Percentiles rank a stretch among this genome's conserved stretches.
These are phyloP conservation scores for Fusarium annulatum DNA, from an alignment of 2,329 filamentous ascomycete species.

Conservation along the genomic window DNA sequence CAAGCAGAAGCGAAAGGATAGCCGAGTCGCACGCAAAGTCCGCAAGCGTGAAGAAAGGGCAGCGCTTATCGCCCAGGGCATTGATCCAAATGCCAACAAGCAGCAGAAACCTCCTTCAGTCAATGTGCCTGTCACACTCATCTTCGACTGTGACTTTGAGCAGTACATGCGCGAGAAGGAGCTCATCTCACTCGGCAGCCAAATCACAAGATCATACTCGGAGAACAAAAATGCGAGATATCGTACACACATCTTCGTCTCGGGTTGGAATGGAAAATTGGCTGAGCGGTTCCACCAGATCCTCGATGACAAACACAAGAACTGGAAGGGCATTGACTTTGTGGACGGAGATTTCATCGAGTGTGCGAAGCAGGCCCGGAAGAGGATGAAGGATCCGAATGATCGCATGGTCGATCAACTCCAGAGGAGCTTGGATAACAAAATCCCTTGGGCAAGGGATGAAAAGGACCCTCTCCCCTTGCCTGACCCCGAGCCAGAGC, in stretches of 20 bases:
- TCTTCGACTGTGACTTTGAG: slow-evolving; percentile 95
- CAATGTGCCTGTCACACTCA: slow-evolving; percentile 79
- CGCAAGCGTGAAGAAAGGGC: slow-evolving; percentile 63
- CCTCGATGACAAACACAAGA: slow-evolving; percentile 74
- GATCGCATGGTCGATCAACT: slow-evolving; percentile 72
- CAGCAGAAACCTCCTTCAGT: slow-evolving; percentile 54
- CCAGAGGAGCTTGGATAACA: slow-evolving; percentile 49
- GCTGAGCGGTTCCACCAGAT: slow-evolving; percentile 83
- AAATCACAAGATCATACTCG: slow-evolving; percentile 89
- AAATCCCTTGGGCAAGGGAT: slow-evolving; percentile 48
- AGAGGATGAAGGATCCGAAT: slow-evolving; percentile 69
- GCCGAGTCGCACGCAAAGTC: slow-evolving; percentile 59
- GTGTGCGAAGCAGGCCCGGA: slow-evolving; percentile 73
- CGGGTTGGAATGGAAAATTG: slow-evolving; percentile 80
- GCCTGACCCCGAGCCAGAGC: slow-evolving; percentile 48
- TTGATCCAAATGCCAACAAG: slow-evolving; percentile 52
- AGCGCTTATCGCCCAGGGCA: slow-evolving; percentile 60
- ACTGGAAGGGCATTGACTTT: slow-evolving; percentile 84
- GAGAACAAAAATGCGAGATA: slow-evolving; percentile 80
- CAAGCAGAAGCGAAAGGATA: slow-evolving; percentile 65
- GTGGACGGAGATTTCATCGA: slow-evolving; percentile 78
- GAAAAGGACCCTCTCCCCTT: slow-evolving; percentile 49
- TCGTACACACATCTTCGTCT: slow-evolving; percentile 78
- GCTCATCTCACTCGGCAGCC: slow-evolving; percentile 81
- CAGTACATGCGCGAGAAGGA: slow-evolving; percentile 89